A percentile compares a stretch with the other conserved stretches of the same genome.
Evolutionary conservation across 768 basidiomycete species (phyloP).

Genomic region (Artomyces pyxidatus): DNA sequence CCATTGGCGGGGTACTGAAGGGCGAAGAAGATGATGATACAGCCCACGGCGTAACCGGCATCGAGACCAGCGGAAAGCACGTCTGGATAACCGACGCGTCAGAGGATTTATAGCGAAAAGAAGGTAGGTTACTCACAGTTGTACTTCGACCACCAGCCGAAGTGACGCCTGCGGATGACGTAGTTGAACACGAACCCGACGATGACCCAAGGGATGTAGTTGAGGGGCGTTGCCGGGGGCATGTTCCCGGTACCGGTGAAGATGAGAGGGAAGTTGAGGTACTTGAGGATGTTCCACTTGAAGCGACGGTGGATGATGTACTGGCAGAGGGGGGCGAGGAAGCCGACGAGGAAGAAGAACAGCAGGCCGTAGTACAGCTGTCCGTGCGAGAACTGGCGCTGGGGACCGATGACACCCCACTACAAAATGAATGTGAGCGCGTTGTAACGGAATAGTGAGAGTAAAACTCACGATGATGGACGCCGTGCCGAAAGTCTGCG

Average conservation of each 20-base stretch:
- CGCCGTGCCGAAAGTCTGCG: conserved; percentile 72
- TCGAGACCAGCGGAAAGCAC: conserved; percentile 69
- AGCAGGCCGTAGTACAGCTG: conserved; percentile 28
- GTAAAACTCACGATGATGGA: conserved; percentile 52
- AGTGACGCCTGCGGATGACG: conserved; percentile 29
- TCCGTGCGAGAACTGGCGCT: conserved; percentile 21
- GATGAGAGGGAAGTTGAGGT: conserved; percentile 48
- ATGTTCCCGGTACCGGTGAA: conserved; percentile 32
- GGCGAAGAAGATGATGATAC: conserved; percentile 49
- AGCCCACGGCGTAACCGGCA: conserved; percentile 53
- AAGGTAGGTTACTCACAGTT: conserved; percentile 22
- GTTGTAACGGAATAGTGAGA: background rate
- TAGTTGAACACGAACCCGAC: conserved; percentile 31
- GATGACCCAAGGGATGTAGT: conserved; percentile 31
- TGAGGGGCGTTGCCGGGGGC: conserved; percentile 35
- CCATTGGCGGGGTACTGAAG: conserved; percentile 63
- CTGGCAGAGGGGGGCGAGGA: conserved; percentile 46
- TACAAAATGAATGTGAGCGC: background rate
- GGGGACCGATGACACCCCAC: conserved; percentile 70
- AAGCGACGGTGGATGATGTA: conserved; percentile 34
- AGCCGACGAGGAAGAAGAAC: conserved; percentile 76
- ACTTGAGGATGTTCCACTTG: conserved; percentile 31
- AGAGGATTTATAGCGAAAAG: conserved; percentile 1
- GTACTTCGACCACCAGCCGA: conserved; percentile 33
- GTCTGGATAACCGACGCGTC: conserved; percentile 33